phyloP scores from a whole-genome alignment of 2,329 filamentous ascomycete species.

The Claviceps sp. region DNA sequence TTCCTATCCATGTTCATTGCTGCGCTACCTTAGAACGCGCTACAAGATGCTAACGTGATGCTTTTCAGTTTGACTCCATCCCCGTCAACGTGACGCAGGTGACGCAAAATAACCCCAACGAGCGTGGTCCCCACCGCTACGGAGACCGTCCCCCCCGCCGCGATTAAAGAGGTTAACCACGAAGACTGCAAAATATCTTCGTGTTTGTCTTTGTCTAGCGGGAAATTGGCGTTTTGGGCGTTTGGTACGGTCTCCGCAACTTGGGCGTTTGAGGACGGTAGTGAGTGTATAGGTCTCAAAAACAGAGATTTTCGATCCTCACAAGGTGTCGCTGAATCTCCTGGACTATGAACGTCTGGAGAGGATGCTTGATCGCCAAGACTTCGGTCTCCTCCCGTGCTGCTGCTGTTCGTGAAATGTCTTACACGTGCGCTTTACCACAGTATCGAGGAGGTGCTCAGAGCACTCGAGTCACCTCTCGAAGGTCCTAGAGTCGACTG shows the following conservation, averaged over 20 bases:
- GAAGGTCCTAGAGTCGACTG: no score
- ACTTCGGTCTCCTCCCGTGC: constrained; percentile 2
- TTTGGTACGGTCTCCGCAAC: constrained; percentile 29
- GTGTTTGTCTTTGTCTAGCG: constrained; percentile 8
- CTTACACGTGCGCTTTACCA: background rate
- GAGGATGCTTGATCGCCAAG: constrained; percentile 90
- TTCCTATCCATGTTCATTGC: background rate
- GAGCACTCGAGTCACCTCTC: no score
- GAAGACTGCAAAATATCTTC: background rate
- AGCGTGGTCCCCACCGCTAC: constrained; percentile 68
- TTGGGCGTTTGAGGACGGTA: constrained; percentile 45
- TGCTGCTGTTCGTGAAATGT: background rate
- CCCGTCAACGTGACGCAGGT: constrained; percentile 92
- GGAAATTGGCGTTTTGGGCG: constrained; percentile 28
- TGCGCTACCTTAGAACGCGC: background rate
- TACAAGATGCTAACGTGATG: constrained; percentile 15
- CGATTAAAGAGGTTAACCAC: constrained; percentile 14
- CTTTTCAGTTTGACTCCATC: constrained; percentile 78
- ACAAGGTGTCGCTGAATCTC: constrained; percentile 86
- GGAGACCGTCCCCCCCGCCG: constrained; percentile 39
- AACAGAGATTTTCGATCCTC: constrained; percentile 42
- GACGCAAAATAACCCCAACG: constrained; percentile 71
- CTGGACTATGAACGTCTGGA: constrained; percentile 27
- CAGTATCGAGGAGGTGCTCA: background rate
- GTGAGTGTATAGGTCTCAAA: constrained; percentile 46